Evolutionary conservation across 805 yeast genomes (phyloP).

Genomic region (Candida odintsovae): DNA sequence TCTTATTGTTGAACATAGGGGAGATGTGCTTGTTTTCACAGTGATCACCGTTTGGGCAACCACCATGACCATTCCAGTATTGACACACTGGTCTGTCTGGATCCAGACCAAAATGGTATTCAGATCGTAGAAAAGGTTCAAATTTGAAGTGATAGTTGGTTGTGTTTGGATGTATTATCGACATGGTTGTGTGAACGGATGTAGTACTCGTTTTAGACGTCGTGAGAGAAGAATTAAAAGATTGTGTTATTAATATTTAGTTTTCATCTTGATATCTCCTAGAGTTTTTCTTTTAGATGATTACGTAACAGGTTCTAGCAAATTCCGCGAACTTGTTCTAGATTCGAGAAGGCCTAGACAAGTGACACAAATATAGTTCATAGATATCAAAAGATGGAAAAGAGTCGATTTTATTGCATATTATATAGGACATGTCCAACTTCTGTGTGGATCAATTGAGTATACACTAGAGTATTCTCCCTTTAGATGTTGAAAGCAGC

Average conservation of each 20-base stretch:
- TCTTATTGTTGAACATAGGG: conserved; percentile 60
- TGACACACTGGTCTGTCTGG: conserved; percentile 90
- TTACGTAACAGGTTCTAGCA: neutral
- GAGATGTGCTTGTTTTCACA: conserved; percentile 86
- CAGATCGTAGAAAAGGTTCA: conserved; percentile 76
- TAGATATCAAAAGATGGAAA: neutral
- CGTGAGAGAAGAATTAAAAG: no score
- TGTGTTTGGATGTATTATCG: conserved; percentile 35
- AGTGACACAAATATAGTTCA: neutral
- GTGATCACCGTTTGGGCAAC: conserved; percentile 80
- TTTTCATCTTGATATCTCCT: no score
- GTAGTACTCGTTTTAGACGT: no score
- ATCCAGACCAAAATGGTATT: conserved; percentile 75
- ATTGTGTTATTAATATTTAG: no score
- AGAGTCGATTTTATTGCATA: neutral
- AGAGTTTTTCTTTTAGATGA: neutral
- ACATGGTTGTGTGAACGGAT: conserved; percentile 18
- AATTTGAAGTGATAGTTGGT: conserved; percentile 50
- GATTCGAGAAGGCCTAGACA: neutral
- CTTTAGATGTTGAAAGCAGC: conserved; percentile 47
- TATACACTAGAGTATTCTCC: neutral
- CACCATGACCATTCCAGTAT: conserved; percentile 54
- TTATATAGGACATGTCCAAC: neutral
- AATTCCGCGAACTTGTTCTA: neutral
- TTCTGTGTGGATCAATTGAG: neutral